Percentiles rank a stretch among this genome's conserved stretches.
Conservation (phyloP, 2,329 filamentous ascomycete species). For the Colletotrichum lupini region DNA sequence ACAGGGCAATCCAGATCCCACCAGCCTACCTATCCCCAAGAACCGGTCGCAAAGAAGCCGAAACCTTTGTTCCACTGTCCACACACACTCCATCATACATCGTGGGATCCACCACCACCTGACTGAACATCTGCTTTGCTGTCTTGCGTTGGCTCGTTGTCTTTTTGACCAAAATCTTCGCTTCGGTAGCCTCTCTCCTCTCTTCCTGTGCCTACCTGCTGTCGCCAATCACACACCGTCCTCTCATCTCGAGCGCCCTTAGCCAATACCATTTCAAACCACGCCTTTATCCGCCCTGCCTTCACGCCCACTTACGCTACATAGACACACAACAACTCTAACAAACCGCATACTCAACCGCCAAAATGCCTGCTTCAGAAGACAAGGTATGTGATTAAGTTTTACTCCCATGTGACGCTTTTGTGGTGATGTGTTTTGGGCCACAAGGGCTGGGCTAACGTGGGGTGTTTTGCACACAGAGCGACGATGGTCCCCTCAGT, state of each 20-base stretch:
- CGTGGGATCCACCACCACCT: constrained; percentile 30
- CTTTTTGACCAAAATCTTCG: constrained; percentile 28
- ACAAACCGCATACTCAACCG: constrained; percentile 7
- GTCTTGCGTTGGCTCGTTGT: constrained; percentile 9
- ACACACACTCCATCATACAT: constrained; percentile 16
- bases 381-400: constrained; percentile 45
- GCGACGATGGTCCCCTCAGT: constrained; percentile 41
- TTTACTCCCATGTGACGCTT: constrained; percentile 38
- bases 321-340: constrained; percentile 6
- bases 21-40: constrained; percentile 14
- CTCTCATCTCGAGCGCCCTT: constrained; percentile 19
- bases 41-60: constrained; percentile 19
- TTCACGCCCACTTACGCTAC: constrained; percentile 9
- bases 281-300: constrained; percentile 13
- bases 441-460: constrained; percentile 25
- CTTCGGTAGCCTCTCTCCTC: constrained; percentile 24
- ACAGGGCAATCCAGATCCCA: constrained; percentile 1
- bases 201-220: constrained; percentile 21
- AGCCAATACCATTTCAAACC: constrained; percentile 13
- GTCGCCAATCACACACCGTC: constrained; percentile 12
- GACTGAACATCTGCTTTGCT: constrained; percentile 20
- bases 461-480: constrained; percentile 35
- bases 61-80: constrained; percentile 17
- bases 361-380: constrained; percentile 39
- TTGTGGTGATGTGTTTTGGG: constrained; percentile 33